Conservation (phyloP, 2,329 filamentous ascomycete species). For the Pseudogymnoascus sp. region DNA sequence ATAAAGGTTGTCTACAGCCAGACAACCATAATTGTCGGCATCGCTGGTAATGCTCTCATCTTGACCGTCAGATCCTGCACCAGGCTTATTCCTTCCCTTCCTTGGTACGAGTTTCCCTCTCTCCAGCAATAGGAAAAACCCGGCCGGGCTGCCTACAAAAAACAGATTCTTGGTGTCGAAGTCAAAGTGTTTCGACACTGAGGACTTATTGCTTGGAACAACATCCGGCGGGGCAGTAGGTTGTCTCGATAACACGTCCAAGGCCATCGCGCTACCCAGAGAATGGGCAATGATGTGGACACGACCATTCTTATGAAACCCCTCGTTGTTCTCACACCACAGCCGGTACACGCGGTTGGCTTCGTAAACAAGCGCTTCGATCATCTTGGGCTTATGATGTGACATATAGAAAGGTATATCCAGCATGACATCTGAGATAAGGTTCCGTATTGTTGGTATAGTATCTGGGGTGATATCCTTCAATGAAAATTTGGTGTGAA, state of each 20-base stretch:
- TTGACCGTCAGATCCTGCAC: constrained; percentile 52
- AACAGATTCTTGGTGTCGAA: constrained; percentile 90
- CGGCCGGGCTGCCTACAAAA: constrained; percentile 80
- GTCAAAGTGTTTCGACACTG: constrained; percentile 62
- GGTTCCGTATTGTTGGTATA: constrained; percentile 82
- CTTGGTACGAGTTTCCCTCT: constrained; percentile 65
- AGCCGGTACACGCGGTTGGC: constrained; percentile 92
- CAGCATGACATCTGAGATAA: constrained; percentile 97
- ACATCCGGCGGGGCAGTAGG: constrained; percentile 60
- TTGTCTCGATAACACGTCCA: constrained; percentile 85
- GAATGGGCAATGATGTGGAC: constrained; percentile 93
- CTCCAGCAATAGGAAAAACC: constrained; percentile 87
- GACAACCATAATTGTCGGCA: constrained; percentile 73
- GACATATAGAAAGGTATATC: constrained; percentile 98
- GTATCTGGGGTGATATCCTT: constrained; percentile 89
- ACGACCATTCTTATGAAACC: constrained; percentile 70
- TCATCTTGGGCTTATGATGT: constrained; percentile 92
- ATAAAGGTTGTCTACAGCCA: constrained; percentile 93
- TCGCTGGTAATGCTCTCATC: constrained; percentile 63
- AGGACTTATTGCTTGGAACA: constrained; percentile 34
- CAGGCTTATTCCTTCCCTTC: constrained; percentile 66
- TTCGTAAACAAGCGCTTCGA: constrained; percentile 77
- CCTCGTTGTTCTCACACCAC: constrained; percentile 90
- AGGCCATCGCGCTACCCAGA: constrained; percentile 85
- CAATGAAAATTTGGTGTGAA: constrained; percentile 52